Evolutionary conservation across 2,329 filamentous ascomycete species (phyloP), one percentile per base, ranked within the genome.

Genomic region (Myriangium duriaei): DNA sequence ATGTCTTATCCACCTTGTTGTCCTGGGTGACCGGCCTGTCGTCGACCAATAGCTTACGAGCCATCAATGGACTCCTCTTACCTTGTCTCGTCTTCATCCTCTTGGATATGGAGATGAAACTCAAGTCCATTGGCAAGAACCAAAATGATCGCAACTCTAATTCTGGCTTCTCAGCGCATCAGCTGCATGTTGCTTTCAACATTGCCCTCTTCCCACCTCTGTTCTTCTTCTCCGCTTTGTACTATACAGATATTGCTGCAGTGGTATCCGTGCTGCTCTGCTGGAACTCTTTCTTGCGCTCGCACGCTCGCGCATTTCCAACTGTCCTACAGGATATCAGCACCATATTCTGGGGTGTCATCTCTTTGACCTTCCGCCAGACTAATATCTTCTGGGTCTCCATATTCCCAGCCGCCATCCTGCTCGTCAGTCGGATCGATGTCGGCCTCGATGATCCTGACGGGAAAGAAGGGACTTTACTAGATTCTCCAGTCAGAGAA

Each of bases 321-420:
- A 15, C 43, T 7, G 24, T 45, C 9, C 18, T 40, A 11, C 41
- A 45, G 35, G 34, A 39, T 29, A 15, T 41, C 24, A 28, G 58
- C 6, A 45, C 40, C 16, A 43, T 83, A 0, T 1, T 67, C 0
- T 55, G 79, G 4, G 86, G 86, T 0, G 45, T 84, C 0, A 45
- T 72, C 1, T 69, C 84, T 1, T 66, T 98, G 13, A 62, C 72
- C 2, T 91, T 94, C 65, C 71, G 91, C 15, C 91, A 98, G 58
- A 98, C 91, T 0, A 98, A 98, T 51, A 81, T 96, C 40, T 94
- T 98, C 55, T 98, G 91, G 91, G 78, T 87, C 0, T 79, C 83
- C 1, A 66, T 87, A 0, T 85, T 82, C 51, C 73, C 85, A 50
- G 80, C 80, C 13, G 77, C 45, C 2, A 28, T 57, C 71, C 39